Percentiles rank a stretch among this genome's conserved stretches.
Evolutionary conservation across 352 stramenopile genomes (phyloP).

Genomic region (Pythium apleroticum): DNA sequence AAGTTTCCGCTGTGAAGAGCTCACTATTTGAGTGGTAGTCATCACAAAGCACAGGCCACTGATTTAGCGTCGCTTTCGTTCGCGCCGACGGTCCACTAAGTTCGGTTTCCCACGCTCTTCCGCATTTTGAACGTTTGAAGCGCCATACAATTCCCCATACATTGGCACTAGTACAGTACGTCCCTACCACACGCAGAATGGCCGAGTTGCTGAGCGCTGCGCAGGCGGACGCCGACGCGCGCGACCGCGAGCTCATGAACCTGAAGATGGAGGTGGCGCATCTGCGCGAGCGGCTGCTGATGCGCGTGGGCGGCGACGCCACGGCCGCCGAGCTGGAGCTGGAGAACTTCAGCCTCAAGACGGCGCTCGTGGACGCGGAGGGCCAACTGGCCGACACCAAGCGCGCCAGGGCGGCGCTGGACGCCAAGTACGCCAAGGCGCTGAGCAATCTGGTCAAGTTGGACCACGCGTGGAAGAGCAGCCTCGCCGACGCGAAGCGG

Average conservation of each 20-base stretch:
- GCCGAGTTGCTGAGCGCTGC: slow-evolving; percentile 40
- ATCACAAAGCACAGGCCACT: neutral
- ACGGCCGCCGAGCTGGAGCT: slow-evolving; percentile 75
- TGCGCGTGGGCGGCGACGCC: slow-evolving; percentile 73
- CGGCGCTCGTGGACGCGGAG: slow-evolving; percentile 54
- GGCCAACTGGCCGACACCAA: slow-evolving; percentile 40
- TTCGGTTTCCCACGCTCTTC: neutral
- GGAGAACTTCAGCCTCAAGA: slow-evolving; percentile 72
- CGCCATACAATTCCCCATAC: neutral
- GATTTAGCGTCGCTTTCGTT: neutral
- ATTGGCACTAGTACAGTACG: neutral
- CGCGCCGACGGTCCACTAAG: neutral
- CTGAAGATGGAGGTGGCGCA: slow-evolving; percentile 86
- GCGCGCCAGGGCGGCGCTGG: slow-evolving; percentile 35
- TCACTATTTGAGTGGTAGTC: neutral
- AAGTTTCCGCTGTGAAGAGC: neutral
- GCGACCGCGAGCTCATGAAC: slow-evolving; percentile 77
- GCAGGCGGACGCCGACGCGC: slow-evolving; percentile 47
- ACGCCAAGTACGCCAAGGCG: slow-evolving; percentile 67
- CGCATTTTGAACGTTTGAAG: neutral
- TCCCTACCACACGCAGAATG: no score
- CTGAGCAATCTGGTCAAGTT: slow-evolving; percentile 68
- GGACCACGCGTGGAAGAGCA: slow-evolving; percentile 72
- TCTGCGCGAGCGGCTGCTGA: slow-evolving; percentile 62
- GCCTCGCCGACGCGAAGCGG: slow-evolving; percentile 32